Percentiles rank a stretch among this genome's conserved stretches.
These are phyloP conservation scores for Agrocybe chaxingu DNA, from an alignment of 768 basidiomycete species.

Conservation along the genomic window DNA sequence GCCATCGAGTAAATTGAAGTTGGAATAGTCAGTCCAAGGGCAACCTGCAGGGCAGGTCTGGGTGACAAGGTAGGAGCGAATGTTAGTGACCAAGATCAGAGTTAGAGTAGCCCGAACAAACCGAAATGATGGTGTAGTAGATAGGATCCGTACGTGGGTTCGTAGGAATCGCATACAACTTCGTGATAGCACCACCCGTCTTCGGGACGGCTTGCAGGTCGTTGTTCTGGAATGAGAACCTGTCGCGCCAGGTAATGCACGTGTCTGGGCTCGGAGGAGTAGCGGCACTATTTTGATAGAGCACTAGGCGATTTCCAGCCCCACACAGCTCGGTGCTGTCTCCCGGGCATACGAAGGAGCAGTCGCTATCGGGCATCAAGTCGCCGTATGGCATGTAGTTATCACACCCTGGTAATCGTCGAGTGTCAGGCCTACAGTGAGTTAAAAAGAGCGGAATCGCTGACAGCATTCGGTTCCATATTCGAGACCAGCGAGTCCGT, in stretches of 20 bases:
- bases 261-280: conserved; percentile 13
- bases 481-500: conserved; percentile 7
- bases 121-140: conserved; percentile 18
- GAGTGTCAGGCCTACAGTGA: no score
- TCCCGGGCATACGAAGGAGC: conserved; percentile 43
- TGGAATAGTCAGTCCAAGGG: conserved; percentile 14
- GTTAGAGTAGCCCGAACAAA: not conserved
- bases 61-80: not conserved
- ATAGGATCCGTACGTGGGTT: conserved; percentile 15
- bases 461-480: conserved; percentile 14
- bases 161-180: conserved; percentile 13
- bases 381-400: conserved; percentile 14
- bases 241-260: conserved; percentile 13
- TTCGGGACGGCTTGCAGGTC: conserved; percentile 13
- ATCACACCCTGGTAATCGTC: conserved; percentile 13
- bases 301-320: conserved; percentile 36
- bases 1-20: conserved; percentile 12
- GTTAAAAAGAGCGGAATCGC: not conserved
- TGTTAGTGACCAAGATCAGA: not conserved
- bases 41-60: conserved; percentile 16
- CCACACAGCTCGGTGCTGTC: conserved; percentile 43
- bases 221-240: conserved; percentile 12
- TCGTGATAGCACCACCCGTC: conserved; percentile 3
- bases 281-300: conserved; percentile 33
- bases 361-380: conserved; percentile 23